Evolutionary conservation across 2,329 filamentous ascomycete species (phyloP), one percentile per base, ranked within the genome.

Genomic region (Camptophora hylomeconis): DNA sequence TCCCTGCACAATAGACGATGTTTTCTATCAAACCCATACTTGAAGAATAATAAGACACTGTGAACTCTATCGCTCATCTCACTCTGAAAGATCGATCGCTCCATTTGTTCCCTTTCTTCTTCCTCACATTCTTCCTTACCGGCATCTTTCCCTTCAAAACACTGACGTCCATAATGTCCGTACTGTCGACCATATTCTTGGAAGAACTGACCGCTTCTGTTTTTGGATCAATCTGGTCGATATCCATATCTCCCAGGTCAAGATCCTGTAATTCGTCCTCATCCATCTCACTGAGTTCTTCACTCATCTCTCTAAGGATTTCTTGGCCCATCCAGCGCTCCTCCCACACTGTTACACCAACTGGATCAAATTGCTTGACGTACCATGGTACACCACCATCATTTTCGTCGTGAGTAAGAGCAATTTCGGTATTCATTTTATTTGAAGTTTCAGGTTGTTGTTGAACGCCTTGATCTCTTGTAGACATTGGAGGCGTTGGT

Each of bases 351-450:
- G 78, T 87, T 0, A 83, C 92, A 32, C 84, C 87, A 30, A 72
- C 47, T 31, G 80, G 78, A 28, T 89, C 72, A 48, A 92, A 92
- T 6, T 72, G 67, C 46, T 80, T 71, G 35, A 93, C 69, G 52
- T 92, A 93, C 83, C 84, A 94, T 5, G 82, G 73, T 8, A 92
- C 63, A 18, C 87, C 87, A 33, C 87, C 87, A n/a, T n/a, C n/a
- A n/a, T n/a, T n/a, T n/a, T n/a, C n/a, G n/a, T n/a, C n/a, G n/a
- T n/a, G n/a, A n/a, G n/a, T n/a, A n/a, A n/a, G n/a, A n/a, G n/a
- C n/a, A n/a, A n/a, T n/a, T n/a, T n/a, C n/a, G n/a, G n/a, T n/a
- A n/a, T n/a, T n/a, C n/a, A n/a, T n/a, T n/a, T n/a, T n/a, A n/a
- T n/a, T n/a, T n/a, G n/a, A n/a, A n/a, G n/a, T n/a, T n/a, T n/a